Conservation (phyloP, 805 yeast genomes). For the Yamadazyma kitorensis region DNA sequence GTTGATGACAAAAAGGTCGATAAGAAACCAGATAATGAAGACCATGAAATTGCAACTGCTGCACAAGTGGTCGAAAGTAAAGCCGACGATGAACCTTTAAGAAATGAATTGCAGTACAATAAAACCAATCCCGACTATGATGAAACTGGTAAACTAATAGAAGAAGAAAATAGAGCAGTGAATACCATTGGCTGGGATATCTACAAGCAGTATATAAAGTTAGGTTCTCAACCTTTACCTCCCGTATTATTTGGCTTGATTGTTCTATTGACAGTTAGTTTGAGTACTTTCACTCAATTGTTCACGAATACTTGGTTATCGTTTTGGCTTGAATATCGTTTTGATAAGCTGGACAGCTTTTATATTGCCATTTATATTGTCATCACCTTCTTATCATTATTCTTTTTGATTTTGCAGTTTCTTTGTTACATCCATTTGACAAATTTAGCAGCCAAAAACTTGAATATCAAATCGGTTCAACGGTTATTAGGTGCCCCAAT, state of each 20-base stretch:
- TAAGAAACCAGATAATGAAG: constrained; percentile 1
- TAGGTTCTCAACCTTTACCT: constrained; percentile 42
- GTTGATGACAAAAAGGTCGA: constrained; percentile 3
- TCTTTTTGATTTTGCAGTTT: constrained; percentile 44
- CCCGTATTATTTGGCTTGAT: constrained; percentile 17
- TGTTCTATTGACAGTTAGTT: constrained; percentile 28
- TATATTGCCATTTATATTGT: constrained; percentile 74
- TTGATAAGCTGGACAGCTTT: constrained; percentile 46
- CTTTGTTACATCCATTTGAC: constrained; percentile 47
- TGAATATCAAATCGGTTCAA: constrained; percentile 61
- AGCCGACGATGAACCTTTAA: background rate
- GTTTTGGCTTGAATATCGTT: constrained; percentile 68
- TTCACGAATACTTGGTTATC: constrained; percentile 78
- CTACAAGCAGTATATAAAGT: constrained; percentile 47
- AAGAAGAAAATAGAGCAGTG: constrained; percentile 58
- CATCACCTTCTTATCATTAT: constrained; percentile 50
- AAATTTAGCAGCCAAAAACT: constrained; percentile 48
- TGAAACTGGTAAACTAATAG: constrained; percentile 25
- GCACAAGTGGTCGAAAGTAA: too few relatives aligned
- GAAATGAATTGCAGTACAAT: too few relatives aligned
- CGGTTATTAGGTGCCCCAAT: constrained; percentile 72
- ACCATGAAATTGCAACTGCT: too few relatives aligned
- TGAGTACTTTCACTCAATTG: constrained; percentile 50
- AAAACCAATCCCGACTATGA: too few relatives aligned
- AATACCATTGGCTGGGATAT: constrained; percentile 50